phyloP scores from a whole-genome alignment of 176 grass and related monocot genomes.

The Poa annua region DNA sequence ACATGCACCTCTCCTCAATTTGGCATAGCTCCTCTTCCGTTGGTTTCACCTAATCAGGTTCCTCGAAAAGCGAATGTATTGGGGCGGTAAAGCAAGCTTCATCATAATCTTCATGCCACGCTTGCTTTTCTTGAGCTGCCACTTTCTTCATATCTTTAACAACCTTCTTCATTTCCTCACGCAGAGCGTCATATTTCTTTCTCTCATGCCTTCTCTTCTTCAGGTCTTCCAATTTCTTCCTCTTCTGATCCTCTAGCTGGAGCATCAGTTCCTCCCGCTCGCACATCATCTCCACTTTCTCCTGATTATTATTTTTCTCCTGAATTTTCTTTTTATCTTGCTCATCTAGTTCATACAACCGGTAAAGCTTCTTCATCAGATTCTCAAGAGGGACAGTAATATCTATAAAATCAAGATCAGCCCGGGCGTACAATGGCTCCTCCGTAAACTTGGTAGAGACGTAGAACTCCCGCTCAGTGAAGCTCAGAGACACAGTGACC shows the following conservation, averaged over 20 bases:
- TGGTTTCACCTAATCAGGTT: background rate
- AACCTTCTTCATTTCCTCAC: background rate
- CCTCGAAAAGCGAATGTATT: background rate
- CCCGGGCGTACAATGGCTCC: background rate
- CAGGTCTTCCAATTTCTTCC: slow-evolving; percentile 8
- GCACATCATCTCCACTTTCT: background rate
- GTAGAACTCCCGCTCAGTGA: background rate
- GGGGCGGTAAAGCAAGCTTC: background rate
- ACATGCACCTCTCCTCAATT: background rate
- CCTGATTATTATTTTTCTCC: background rate
- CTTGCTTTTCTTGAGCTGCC: background rate
- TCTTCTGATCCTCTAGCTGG: background rate
- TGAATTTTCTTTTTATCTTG: background rate
- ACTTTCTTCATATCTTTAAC: background rate
- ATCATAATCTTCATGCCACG: background rate
- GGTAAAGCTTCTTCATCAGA: background rate
- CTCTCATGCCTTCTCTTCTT: slow-evolving; percentile 8
- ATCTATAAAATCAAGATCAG: slow-evolving; percentile 1
- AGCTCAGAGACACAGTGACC: background rate
- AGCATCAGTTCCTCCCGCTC: background rate
- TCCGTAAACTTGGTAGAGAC: background rate
- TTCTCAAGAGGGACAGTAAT: background rate
- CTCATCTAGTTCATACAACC: background rate
- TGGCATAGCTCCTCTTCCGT: background rate
- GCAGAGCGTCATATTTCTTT: background rate